Conservation (phyloP, 2,329 filamentous ascomycete genomes). For the Pseudocercospora macadamiae region DNA sequence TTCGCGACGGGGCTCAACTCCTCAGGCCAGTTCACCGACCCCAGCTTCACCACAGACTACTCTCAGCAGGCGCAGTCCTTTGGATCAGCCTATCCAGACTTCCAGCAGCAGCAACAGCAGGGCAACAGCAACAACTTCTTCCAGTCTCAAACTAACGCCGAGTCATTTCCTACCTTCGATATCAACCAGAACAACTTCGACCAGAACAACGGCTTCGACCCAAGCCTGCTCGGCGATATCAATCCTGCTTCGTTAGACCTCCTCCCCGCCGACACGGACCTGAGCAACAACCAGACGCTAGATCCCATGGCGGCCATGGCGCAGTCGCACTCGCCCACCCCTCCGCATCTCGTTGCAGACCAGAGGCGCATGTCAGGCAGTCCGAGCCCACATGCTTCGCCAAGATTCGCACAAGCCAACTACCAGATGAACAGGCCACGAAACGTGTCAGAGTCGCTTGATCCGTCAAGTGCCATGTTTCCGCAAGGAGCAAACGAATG, state of each 20-base stretch:
- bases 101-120: slow-evolving; percentile 38
- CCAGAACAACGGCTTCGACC: slow-evolving; percentile 59
- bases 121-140: slow-evolving; percentile 33
- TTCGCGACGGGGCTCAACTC: slow-evolving; percentile 30
- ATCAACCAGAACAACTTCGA: slow-evolving; percentile 58
- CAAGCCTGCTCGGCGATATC: slow-evolving; percentile 61
- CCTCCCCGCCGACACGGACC: slow-evolving; percentile 49
- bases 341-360: slow-evolving; percentile 60
- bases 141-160: slow-evolving; percentile 21
- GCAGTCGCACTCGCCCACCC: slow-evolving; percentile 55
- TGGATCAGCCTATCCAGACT: slow-evolving; percentile 39
- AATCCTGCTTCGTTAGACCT: slow-evolving; percentile 44
- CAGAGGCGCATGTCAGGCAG: slow-evolving; percentile 56
- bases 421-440: slow-evolving; percentile 59
- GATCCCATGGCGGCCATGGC: slow-evolving; percentile 56
- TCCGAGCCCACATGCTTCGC: slow-evolving; percentile 58
- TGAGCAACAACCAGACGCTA: slow-evolving; percentile 45
- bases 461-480: slow-evolving; percentile 63
- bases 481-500: slow-evolving; percentile 60
- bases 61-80: slow-evolving; percentile 46
- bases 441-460: slow-evolving; percentile 58
- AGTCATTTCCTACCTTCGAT: slow-evolving; percentile 61
- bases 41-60: slow-evolving; percentile 49
- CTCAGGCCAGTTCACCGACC: slow-evolving; percentile 31
- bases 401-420: slow-evolving; percentile 54